Percentiles rank a stretch among this genome's conserved stretches.
These are phyloP conservation scores for Talaromyces proteolyticus DNA, from an alignment of 495 filamentous ascomycete species.

Conservation along the genomic window DNA sequence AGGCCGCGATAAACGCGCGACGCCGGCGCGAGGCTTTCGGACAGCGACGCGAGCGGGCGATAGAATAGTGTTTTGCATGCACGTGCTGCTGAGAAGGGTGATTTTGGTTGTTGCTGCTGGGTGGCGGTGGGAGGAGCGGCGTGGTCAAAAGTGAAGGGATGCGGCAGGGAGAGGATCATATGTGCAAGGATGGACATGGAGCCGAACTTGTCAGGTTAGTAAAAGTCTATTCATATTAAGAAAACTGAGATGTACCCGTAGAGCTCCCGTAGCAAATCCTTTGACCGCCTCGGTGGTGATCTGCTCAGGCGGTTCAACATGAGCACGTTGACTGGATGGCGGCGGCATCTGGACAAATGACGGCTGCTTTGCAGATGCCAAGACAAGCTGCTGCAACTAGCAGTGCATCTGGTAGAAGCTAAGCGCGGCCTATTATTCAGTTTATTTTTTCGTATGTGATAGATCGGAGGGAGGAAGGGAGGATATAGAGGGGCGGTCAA, in stretches of 20 bases:
- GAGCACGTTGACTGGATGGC: slow-evolving; percentile 27
- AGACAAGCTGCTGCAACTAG: too few species aligned
- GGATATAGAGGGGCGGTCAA: too few species aligned
- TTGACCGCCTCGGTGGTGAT: slow-evolving; percentile 33
- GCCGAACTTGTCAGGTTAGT: slow-evolving; percentile 27
- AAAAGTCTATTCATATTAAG: neutral
- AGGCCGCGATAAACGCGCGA: slow-evolving; percentile 75
- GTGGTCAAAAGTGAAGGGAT: slow-evolving; percentile 36
- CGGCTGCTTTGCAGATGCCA: too few species aligned
- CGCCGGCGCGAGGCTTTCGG: slow-evolving; percentile 35
- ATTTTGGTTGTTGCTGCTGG: slow-evolving; percentile 18
- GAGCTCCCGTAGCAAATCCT: slow-evolving; percentile 39
- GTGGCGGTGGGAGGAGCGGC: slow-evolving; percentile 11
- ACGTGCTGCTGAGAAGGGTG: slow-evolving; percentile 28
- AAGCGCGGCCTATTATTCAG: too few species aligned
- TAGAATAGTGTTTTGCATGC: slow-evolving; percentile 34
- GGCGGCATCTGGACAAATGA: too few species aligned
- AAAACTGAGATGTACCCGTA: slow-evolving; percentile 28
- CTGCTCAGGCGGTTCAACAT: slow-evolving; percentile 36
- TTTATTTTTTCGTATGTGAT: too few species aligned
- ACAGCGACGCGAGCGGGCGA: slow-evolving; percentile 38
- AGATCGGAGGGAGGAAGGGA: too few species aligned
- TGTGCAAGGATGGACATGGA: slow-evolving; percentile 43
- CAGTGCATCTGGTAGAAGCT: too few species aligned
- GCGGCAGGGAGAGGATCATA: slow-evolving; percentile 40